Evolutionary conservation across 495 filamentous ascomycete genomes (phyloP), one percentile per base, ranked within the genome.

Genomic region (Cairneyella variabilis): DNA sequence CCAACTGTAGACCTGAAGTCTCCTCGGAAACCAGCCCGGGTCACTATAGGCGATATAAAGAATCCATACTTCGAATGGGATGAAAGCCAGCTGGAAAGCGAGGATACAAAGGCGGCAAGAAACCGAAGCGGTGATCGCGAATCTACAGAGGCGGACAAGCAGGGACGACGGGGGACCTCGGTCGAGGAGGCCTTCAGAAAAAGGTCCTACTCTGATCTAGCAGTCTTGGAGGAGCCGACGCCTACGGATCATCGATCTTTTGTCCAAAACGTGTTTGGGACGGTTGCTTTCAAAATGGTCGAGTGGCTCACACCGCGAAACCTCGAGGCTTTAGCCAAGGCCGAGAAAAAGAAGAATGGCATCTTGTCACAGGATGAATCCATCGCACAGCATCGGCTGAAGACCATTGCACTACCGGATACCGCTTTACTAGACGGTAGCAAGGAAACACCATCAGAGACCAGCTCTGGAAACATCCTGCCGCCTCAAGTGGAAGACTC

Each of bases 161-260:
- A 41, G 23, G 16, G 14, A 2, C 3, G 37, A 18, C 22, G 41
- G 12, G 45, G 26, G 20, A 34, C 14, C 1, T 57, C 54, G 23
- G 40, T 22, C 28, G 42, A 36, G 12, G 11, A 36, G 26, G 10
- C 47, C 56, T 17, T 18, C 14, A 36, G 36, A 14, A 48, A 14
- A 22, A 41, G 18, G 32, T 22, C 26, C 14, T 21, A 12, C 20
- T 39, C 22, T 22, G 32, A 41, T 21, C 25, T 53, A 14, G 22
- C 21, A 10, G 30, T 18, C 12, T 23, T 64, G 7, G 51, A 58
- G 9, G 54, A 77, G 56, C 67, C 70, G 39, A 67, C 70, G 7
- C 75, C 78, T 58, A 90, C 86, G 60, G 89, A 95, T 62, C 86
- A 89, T 17, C 86, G 88, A 54, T 92, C 89, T 1, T 91, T 95